Evolutionary conservation across 352 stramenopile genomes (phyloP).

Genomic region (Phytopythium chamaehyphon): DNA sequence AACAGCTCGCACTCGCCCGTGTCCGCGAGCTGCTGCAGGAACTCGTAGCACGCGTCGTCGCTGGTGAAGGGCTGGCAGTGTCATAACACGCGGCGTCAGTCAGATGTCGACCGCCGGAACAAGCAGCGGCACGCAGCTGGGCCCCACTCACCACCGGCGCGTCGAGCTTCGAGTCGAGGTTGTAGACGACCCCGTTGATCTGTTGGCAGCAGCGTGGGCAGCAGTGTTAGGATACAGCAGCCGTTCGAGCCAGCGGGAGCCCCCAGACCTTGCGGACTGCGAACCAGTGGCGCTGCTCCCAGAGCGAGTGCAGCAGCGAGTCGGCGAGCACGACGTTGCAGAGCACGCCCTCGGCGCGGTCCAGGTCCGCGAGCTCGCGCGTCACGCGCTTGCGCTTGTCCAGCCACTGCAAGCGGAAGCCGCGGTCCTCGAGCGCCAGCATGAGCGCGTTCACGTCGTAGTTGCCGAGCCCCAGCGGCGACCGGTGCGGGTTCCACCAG

Average conservation of each 20-base stretch:
- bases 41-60: conserved; percentile 41
- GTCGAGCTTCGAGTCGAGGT: conserved; percentile 72
- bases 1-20: conserved; percentile 77
- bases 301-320: conserved; percentile 39
- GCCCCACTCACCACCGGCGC: conserved; percentile 40
- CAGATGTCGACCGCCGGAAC: no score
- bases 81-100: not conserved
- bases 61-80: conserved; percentile 36
- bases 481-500: conserved; percentile 61
- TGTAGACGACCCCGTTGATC: conserved; percentile 60
- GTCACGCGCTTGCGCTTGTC: conserved; percentile 56
- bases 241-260: not conserved
- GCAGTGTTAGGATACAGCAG: no score
- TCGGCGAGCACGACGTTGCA: conserved; percentile 60
- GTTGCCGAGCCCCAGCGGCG: conserved; percentile 66
- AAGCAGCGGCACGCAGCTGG: no score
- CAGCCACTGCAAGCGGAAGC: conserved; percentile 61
- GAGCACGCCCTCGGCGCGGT: conserved; percentile 45
- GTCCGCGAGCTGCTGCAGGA: conserved; percentile 62
- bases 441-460: conserved; percentile 81
- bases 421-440: conserved; percentile 50
- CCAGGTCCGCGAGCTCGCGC: conserved; percentile 35
- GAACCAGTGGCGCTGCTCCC: conserved; percentile 78
- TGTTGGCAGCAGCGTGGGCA: conserved; percentile 16
- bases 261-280: conserved; percentile 47